Evolutionary conservation across 2,329 filamentous ascomycete species (phyloP), one percentile per base, ranked within the genome.

Genomic region (Cladosporium halotolerans): DNA sequence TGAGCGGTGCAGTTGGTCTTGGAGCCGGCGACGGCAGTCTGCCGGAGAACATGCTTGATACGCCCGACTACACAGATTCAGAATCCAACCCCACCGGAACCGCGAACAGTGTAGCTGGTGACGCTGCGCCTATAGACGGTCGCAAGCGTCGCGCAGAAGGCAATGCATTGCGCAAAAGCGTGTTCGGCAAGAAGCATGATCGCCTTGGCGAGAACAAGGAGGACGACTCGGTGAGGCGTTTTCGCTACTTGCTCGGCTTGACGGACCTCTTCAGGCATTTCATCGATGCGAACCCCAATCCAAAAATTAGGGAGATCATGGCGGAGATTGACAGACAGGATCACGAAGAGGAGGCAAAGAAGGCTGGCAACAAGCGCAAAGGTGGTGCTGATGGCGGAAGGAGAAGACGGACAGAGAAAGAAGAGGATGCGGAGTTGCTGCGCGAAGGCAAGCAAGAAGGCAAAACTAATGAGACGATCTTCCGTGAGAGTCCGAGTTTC

Each of bases 261-360:
- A 99, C 93, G 13, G 93, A 99, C 66, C 79, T 99, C 16, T 99
- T 99, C 76, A 89, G 95, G 60, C 93, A 99, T 73, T 99, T 99
- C 71, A 99, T 99, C 73, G 91, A 97, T 68, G 89, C 90, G 8
- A 99, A 96, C 67, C 92, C 91, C 4, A 91, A 99, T 66, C 92
- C 93, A 13, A 89, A 88, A 63, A 93, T 97, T 65, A 88, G 92
- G 63, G 88, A 95, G 55, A 89, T 96, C 62, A 93, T 97, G 80
- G 80, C 82, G 47, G 89, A 96, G 71, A 96, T 97, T 65, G 93
- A 99, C 71, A 85, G 89, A 44, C 91, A 96, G 68, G 95, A 97
- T 68, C 84, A 81, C 10, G 88, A 82, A 58, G 80, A 83, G 31
- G 76, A 78, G 38, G 86, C 80, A 58, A 78, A 78, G 9, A 89